Conservation (phyloP, 176 grass and related monocot species). For the Hordeum vulgare region MorexV3_pseudomolecules_assembly NC_058523.1:286532475-286532974, state of each 20-base stretch:
- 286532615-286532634: neutral
- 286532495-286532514: too few species aligned
- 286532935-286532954: neutral
- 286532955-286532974: neutral
- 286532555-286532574: neutral
- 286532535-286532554: too few species aligned
- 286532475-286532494: too few species aligned
- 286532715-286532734: neutral
- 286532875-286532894: neutral
- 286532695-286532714: neutral
- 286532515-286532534: too few species aligned
- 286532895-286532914: neutral
- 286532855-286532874: too few species aligned
- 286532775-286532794: neutral
- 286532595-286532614: neutral
- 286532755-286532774: neutral
- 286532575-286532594: neutral
- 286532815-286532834: too few species aligned
- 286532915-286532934: neutral
- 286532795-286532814: too few species aligned
- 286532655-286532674: neutral
- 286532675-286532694: conserved; percentile 10
- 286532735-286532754: neutral
- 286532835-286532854: too few species aligned
- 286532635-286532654: neutral